Percentiles rank a stretch among this genome's conserved stretches.
These are phyloP conservation scores for Chaetomiaceae sp. DNA, from an alignment of 2,329 filamentous ascomycete species.

Conservation along the genomic window DNA sequence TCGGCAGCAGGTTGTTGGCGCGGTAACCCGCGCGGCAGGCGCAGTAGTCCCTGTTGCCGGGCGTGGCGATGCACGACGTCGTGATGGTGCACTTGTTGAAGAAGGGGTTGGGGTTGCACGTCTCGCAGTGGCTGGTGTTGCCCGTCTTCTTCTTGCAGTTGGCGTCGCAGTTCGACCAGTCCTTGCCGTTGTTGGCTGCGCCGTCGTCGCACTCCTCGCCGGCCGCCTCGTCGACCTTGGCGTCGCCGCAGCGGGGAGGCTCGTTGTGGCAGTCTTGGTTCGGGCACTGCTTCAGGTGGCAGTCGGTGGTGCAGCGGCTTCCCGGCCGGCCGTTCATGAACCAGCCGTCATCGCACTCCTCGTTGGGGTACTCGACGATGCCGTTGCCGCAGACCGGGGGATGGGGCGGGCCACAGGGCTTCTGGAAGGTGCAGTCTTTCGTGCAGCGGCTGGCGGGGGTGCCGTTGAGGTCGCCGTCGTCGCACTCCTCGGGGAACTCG, in stretches of 20 bases:
- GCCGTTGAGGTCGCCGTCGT: conserved; percentile 21
- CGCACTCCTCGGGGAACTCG: conserved; percentile 19
- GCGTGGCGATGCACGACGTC: conserved; percentile 17
- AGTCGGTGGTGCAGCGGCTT: conserved; percentile 16
- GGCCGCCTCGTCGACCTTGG: neutral
- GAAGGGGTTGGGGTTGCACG: conserved; percentile 21
- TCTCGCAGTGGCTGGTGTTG: conserved; percentile 5
- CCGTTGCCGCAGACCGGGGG: conserved; percentile 20
- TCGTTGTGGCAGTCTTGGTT: neutral
- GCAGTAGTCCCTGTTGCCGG: conserved; percentile 14
- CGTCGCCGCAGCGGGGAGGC: conserved; percentile 5
- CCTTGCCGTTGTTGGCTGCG: conserved; percentile 12
- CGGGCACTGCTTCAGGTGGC: neutral
- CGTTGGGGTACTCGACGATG: conserved; percentile 12
- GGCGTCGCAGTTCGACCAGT: conserved; percentile 8
- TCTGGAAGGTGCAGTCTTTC: conserved; percentile 8
- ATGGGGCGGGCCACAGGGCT: conserved; percentile 11
- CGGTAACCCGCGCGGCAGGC: conserved; percentile 21
- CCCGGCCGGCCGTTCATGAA: conserved; percentile 14
- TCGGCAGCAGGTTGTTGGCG: conserved; percentile 12
- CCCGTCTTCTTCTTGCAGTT: conserved; percentile 9
- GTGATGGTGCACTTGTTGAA: conserved; percentile 23
- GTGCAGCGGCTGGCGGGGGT: conserved; percentile 10
- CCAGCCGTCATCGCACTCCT: conserved; percentile 17
- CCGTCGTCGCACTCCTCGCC: conserved; percentile 21